Evolutionary conservation across 306 rosid genomes (phyloP).

Genomic region (Oxytropis ochrocephala): DNA sequence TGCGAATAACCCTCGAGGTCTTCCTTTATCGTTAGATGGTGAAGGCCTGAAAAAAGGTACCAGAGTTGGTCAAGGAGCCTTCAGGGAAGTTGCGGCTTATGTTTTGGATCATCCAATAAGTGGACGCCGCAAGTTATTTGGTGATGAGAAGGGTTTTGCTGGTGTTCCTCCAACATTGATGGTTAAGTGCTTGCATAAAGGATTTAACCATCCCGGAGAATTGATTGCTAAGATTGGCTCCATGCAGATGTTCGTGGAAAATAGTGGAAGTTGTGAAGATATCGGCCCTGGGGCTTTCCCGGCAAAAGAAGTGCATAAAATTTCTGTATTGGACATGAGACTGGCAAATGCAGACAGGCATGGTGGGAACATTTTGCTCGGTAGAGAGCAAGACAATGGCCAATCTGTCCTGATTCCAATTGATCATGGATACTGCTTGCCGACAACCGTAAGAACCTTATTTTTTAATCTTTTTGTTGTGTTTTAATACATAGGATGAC

Average conservation of each 20-base stretch:
- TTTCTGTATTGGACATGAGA: conserved; percentile 71
- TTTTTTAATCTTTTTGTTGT: neutral
- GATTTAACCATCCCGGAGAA: conserved; percentile 54
- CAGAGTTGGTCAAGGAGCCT: conserved; percentile 80
- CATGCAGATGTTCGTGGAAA: conserved; percentile 73
- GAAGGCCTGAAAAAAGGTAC: conserved; percentile 89
- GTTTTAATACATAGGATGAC: conserved; percentile 6
- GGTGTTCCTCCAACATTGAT: conserved; percentile 87
- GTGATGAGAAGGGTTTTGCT: conserved; percentile 60
- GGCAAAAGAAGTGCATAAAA: conserved; percentile 75
- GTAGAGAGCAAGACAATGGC: conserved; percentile 38
- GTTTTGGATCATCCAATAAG: conserved; percentile 65
- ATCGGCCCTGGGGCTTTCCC: conserved; percentile 79
- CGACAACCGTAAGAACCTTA: conserved; percentile 58
- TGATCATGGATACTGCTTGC: conserved; percentile 95
- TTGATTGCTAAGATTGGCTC: conserved; percentile 71
- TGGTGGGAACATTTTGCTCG: conserved; percentile 73
- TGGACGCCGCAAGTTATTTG: conserved; percentile 43
- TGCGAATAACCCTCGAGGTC: conserved; percentile 69
- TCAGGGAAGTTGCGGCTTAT: conserved; percentile 92
- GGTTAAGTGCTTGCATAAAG: conserved; percentile 50
- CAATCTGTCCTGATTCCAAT: conserved; percentile 64
- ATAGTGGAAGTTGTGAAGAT: conserved; percentile 83
- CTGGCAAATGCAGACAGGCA: conserved; percentile 91
- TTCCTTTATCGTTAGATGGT: conserved; percentile 70